phyloP scores from a whole-genome alignment of 768 basidiomycete species.

The Lentinus tigrinus region DNA sequence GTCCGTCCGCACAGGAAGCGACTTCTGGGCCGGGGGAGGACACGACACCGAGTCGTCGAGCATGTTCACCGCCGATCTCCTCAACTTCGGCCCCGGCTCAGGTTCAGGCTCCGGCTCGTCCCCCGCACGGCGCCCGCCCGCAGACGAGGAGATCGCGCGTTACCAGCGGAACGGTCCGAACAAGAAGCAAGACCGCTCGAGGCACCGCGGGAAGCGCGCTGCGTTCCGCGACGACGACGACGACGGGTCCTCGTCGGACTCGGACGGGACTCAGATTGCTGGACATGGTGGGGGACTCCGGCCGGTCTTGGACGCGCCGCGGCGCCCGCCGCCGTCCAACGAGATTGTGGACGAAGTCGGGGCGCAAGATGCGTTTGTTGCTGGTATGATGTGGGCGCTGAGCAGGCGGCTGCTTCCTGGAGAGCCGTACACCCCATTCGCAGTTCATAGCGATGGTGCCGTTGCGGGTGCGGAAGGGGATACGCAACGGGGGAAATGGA shows the following conservation, averaged over 20 bases:
- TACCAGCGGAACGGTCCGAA: neutral
- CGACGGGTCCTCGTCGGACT: slow-evolving; percentile 39
- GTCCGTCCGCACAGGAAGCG: slow-evolving; percentile 66
- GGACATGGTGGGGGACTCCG: slow-evolving; percentile 16
- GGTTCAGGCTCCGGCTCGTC: neutral
- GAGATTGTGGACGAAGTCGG: slow-evolving; percentile 69
- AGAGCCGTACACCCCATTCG: slow-evolving; percentile 61
- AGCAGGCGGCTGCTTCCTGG: slow-evolving; percentile 73
- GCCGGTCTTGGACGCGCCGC: slow-evolving; percentile 1
- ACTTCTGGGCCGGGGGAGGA: slow-evolving; percentile 67
- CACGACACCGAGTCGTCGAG: slow-evolving; percentile 53
- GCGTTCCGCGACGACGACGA: slow-evolving; percentile 18
- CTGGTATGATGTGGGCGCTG: slow-evolving; percentile 83
- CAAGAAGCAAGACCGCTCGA: slow-evolving; percentile 2
- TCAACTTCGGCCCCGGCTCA: slow-evolving; percentile 14
- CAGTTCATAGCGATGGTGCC: slow-evolving; percentile 5
- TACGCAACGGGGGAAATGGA: slow-evolving; percentile 54
- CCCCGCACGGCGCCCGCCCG: neutral
- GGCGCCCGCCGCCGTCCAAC: slow-evolving; percentile 14
- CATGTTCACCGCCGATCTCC: slow-evolving; percentile 45
- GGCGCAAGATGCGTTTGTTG: slow-evolving; percentile 80
- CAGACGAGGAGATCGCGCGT: neutral
- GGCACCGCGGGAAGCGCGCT: slow-evolving; percentile 14
- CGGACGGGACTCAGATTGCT: slow-evolving; percentile 59
- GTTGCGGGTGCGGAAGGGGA: slow-evolving; percentile 19